These are phyloP conservation scores for Annona cherimola DNA, from an alignment of 164 flowering plant genomes.

Conservation along the genomic window DNA sequence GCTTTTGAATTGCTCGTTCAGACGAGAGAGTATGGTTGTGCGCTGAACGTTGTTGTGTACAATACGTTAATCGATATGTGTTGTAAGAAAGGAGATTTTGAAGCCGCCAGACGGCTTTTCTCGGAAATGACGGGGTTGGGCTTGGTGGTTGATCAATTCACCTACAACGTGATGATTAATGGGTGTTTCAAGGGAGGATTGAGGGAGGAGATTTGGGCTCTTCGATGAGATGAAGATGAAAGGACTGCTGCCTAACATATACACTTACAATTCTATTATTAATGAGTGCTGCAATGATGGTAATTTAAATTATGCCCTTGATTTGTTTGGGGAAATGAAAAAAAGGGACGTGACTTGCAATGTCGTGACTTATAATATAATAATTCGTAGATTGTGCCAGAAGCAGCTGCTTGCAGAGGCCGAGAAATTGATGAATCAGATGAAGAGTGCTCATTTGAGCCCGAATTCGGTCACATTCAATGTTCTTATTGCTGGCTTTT, in stretches of 20 bases:
- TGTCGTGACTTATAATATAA: constrained; percentile 57
- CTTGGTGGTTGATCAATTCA: constrained; percentile 56
- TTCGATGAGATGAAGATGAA: constrained; percentile 54
- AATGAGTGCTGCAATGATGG: constrained; percentile 41
- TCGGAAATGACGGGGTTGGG: constrained; percentile 46
- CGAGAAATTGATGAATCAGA: constrained; percentile 34
- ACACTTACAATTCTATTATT: constrained; percentile 57
- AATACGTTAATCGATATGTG: constrained; percentile 76
- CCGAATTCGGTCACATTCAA: constrained; percentile 55
- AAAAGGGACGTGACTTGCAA: constrained; percentile 44
- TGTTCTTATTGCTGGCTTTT: constrained; percentile 53
- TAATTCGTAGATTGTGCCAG: constrained; percentile 51
- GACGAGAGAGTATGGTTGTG: constrained; percentile 32
- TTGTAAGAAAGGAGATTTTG: constrained; percentile 47
- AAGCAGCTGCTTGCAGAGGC: constrained; percentile 34
- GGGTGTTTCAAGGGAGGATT: constrained; percentile 56
- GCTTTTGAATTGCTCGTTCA: constrained; percentile 41
- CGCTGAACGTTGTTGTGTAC: constrained; percentile 55
- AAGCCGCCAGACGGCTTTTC: constrained; percentile 43
- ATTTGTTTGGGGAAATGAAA: constrained; percentile 66
- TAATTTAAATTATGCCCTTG: constrained; percentile 29
- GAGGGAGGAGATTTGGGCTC: constrained; percentile 53
- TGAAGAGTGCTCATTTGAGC: constrained; percentile 36
- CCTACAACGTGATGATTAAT: constrained; percentile 60
- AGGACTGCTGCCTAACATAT: constrained; percentile 49